Conservation (phyloP, 2,329 filamentous ascomycete species). For the Alternaria angustiovoidea region DNA sequence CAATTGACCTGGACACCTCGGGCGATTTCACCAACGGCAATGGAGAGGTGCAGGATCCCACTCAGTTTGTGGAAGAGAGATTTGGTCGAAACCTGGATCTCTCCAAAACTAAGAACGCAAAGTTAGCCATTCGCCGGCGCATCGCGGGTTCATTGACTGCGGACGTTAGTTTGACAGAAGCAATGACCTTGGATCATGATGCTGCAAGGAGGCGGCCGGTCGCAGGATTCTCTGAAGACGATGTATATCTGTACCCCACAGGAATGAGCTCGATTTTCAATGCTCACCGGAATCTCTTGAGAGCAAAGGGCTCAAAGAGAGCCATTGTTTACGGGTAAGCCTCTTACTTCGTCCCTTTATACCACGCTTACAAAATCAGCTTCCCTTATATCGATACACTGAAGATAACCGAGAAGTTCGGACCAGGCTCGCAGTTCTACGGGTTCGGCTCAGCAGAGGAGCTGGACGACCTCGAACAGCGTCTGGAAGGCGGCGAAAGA, state of each 20-base stretch:
- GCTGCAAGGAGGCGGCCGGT: constrained; percentile 54
- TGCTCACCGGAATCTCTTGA: constrained; percentile 77
- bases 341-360: no score
- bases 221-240: constrained; percentile 76
- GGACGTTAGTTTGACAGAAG: constrained; percentile 71
- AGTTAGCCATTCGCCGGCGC: constrained; percentile 81
- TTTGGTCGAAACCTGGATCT: constrained; percentile 91
- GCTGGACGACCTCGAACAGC: constrained; percentile 80
- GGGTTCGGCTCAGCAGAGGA: constrained; percentile 80
- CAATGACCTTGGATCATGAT: constrained; percentile 61
- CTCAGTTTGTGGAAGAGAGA: constrained; percentile 87
- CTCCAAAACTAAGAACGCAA: constrained; percentile 80
- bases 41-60: constrained; percentile 70
- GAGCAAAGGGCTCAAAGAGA: constrained; percentile 68
- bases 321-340: constrained; percentile 82
- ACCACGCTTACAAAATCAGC: constrained; percentile 27
- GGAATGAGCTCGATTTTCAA: constrained; percentile 98
- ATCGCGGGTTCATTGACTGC: constrained; percentile 86
- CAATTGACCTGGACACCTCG: constrained; percentile 54
- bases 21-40: constrained; percentile 25
- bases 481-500: constrained; percentile 74
- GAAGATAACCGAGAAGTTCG: constrained; percentile 94
- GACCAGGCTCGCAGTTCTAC: constrained; percentile 87
- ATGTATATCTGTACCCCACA: constrained; percentile 86
- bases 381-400: constrained; percentile 97